A percentile compares a stretch with the other conserved stretches of the same genome.
phyloP scores from a whole-genome alignment of 2,329 filamentous ascomycete species.

The Fusarium citri region DNA sequence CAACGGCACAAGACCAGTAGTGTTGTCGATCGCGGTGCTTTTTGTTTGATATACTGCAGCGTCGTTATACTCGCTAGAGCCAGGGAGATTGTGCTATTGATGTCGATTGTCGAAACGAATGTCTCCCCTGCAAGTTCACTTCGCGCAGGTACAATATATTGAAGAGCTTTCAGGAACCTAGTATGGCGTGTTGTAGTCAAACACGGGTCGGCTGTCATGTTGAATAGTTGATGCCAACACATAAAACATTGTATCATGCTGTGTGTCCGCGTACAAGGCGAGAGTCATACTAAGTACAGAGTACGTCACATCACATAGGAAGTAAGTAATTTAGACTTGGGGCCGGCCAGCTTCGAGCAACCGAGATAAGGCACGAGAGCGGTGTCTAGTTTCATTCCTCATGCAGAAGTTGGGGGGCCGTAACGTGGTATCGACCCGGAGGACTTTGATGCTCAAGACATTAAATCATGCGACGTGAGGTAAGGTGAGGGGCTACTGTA shows the following conservation, averaged over 20 bases:
- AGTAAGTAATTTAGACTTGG: conserved; percentile 5
- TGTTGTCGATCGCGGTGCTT: conserved; percentile 17
- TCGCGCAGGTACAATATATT: background rate
- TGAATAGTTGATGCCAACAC: conserved; percentile 15
- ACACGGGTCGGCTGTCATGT: background rate
- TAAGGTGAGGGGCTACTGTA: conserved; percentile 6
- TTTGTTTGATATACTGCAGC: conserved; percentile 15
- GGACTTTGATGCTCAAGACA: conserved; percentile 18
- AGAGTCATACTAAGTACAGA: background rate
- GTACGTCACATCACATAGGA: conserved; percentile 4
- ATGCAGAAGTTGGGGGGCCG: conserved; percentile 13
- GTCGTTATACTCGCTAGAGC: background rate
- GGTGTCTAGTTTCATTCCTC: conserved; percentile 37
- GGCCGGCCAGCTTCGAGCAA: conserved; percentile 27
- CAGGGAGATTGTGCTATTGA: background rate
- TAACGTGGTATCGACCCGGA: conserved; percentile 19
- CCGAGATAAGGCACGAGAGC: conserved; percentile 38
- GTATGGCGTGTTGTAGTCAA: background rate
- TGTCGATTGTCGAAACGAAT: background rate
- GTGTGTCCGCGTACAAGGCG: conserved; percentile 4
- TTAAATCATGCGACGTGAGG: conserved; percentile 35
- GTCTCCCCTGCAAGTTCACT: background rate
- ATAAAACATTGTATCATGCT: conserved; percentile 11
- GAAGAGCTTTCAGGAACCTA: background rate
- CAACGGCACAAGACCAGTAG: conserved; percentile 1